Evolutionary conservation across 768 basidiomycete genomes (phyloP), one percentile per base, ranked within the genome.

Genomic region (Solioccasus polychromus): DNA sequence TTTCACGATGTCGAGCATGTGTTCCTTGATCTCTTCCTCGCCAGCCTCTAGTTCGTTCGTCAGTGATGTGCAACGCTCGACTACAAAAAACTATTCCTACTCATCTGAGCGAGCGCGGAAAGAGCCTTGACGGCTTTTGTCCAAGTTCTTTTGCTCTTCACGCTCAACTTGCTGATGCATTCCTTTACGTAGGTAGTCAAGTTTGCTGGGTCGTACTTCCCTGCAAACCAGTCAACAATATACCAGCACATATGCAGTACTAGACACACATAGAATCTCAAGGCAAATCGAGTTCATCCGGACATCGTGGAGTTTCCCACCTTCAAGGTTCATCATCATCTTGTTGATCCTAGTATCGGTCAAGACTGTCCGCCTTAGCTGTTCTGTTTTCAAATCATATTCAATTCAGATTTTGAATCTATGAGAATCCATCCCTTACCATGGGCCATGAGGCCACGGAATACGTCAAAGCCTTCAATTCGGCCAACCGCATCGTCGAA

Each of bases 401-500:
- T 7, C 35, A 8, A 1, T 1, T 48, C 45, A 23, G n/a, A 31
- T 31, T n/a, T n/a, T n/a, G n/a, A n/a, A 4, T 12, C 11, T n/a
- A n/a, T 9, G 18, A 30, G 10, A 8, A 14, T 14, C 8, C 7
- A 20, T 18, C n/a, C 1, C 10, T 39, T 35, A 52, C 51, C 47
- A 8, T 20, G 30, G 2, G 12, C n/a, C 40, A 50, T 35, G 14
- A 52, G 48, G 4, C 10, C 19, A 11, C 20, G 2, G n/a, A 52
- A 42, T 22, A 52, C 41, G 11, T 38, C 7, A 9, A 14, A 30
- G 3, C 51, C 51, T 39, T 50, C 48, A 4, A 52, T 36, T 22
- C 29, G 43, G 11, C 51, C 51, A 1, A 52, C 11, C 12, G 48
- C 47, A n/a, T 50, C 47, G 9, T 52, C 47, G 30, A 52, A 52